These are phyloP conservation scores for Plenodomus lindquistii DNA, from an alignment of 2,329 filamentous ascomycete species.

Conservation along the genomic window DNA sequence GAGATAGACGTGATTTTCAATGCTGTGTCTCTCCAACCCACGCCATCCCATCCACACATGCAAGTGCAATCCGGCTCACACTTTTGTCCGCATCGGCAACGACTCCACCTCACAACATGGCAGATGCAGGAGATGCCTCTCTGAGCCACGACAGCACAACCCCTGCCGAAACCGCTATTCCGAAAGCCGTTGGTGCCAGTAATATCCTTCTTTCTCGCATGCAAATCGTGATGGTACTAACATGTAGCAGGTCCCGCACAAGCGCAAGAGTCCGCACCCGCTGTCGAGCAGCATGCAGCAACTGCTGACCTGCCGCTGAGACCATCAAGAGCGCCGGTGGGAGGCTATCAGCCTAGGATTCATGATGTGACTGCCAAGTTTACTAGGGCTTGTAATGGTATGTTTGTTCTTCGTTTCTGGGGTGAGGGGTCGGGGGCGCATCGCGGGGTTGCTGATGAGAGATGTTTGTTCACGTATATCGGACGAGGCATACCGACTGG, in stretches of 20 bases:
- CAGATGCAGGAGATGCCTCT: slow-evolving; percentile 21
- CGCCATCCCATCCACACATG: slow-evolving; percentile 7
- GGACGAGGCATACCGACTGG: not conserved
- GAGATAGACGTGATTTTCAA: no score
- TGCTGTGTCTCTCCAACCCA: slow-evolving; percentile 5
- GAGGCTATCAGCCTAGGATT: slow-evolving; percentile 41
- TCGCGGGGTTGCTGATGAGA: slow-evolving; percentile 16
- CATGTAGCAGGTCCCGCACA: slow-evolving; percentile 20
- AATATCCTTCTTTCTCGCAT: slow-evolving; percentile 14
- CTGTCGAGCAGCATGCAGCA: slow-evolving; percentile 17
- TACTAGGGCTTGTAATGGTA: slow-evolving; percentile 56
- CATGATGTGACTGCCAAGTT: slow-evolving; percentile 62
- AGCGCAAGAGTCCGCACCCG: slow-evolving; percentile 17
- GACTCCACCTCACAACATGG: slow-evolving; percentile 41
- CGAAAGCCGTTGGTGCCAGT: slow-evolving; percentile 15
- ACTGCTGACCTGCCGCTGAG: slow-evolving; percentile 34
- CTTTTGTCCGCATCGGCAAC: slow-evolving; percentile 36
- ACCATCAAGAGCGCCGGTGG: slow-evolving; percentile 26
- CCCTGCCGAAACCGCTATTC: slow-evolving; percentile 13
- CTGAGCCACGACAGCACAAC: slow-evolving; percentile 28
- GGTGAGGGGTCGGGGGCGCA: slow-evolving; percentile 11
- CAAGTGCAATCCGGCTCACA: slow-evolving; percentile 22
- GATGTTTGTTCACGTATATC: slow-evolving; percentile 1
- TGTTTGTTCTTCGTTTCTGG: slow-evolving; percentile 8
- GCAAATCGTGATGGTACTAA: slow-evolving; percentile 9